These are phyloP conservation scores for Physcomitrium patens DNA, from an alignment of 225 moss, liverwort and hornwort genomes.

Conservation along the genomic window DNA sequence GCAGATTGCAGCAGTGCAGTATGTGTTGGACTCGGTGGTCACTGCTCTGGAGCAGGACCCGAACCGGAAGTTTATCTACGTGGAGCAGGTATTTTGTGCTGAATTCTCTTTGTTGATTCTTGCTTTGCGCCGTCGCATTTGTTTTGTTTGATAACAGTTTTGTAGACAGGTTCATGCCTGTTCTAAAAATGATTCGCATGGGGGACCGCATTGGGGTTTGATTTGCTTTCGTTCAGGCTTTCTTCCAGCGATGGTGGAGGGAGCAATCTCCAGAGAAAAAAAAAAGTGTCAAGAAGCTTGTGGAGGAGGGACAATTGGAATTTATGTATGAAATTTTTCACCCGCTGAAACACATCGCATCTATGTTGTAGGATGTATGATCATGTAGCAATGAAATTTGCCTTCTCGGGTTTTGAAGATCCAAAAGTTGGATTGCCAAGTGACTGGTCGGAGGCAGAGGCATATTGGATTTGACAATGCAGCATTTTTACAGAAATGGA, in stretches of 20 bases:
- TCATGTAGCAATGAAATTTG: background rate
- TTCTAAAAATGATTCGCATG: constrained; percentile 14
- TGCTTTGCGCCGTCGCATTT: background rate
- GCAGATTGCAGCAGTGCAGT: constrained; percentile 94
- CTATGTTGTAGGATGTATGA: background rate
- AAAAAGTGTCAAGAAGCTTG: constrained; percentile 73
- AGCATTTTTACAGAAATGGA: constrained; percentile 74
- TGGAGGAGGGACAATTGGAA: constrained; percentile 79
- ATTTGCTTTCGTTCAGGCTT: constrained; percentile 72
- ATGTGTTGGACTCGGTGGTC: constrained; percentile 85
- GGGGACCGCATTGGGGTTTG: background rate
- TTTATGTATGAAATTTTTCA: constrained; percentile 58
- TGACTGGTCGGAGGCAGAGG: constrained; percentile 5
- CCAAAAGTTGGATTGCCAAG: background rate
- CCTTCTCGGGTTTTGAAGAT: background rate
- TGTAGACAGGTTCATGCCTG: background rate
- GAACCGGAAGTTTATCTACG: constrained; percentile 92
- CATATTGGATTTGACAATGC: constrained; percentile 25
- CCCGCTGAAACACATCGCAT: constrained; percentile 13
- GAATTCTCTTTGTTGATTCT: constrained; percentile 18
- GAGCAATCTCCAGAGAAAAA: constrained; percentile 70
- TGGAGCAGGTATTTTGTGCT: constrained; percentile 71
- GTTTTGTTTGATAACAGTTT: background rate
- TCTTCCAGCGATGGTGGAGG: constrained; percentile 99
- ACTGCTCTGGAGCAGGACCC: constrained; percentile 64